Evolutionary conservation across 768 basidiomycete species (phyloP), one percentile per base, ranked within the genome.

Genomic region (Mrakia gelida): DNA sequence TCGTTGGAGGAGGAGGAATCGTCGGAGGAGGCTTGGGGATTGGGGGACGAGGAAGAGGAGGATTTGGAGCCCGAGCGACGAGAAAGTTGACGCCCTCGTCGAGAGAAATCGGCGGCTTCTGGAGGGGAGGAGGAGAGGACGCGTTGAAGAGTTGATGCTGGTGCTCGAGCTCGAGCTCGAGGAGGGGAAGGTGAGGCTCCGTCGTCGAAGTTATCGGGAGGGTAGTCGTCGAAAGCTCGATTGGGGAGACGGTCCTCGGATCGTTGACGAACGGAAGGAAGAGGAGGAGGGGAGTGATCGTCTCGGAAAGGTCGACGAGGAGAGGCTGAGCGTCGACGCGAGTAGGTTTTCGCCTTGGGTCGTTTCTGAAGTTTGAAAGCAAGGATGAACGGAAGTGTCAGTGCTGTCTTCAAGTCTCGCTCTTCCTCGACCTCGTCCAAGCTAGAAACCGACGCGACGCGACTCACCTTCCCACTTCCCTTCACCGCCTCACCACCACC

Each of bases 181-280:
- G 43, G 28, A 21, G 43, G 32, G 6, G 75, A 65, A 7, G 49
- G 63, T 2, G 41, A 62, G n/a, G 56, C 32, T 21, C 38, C 38
- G 26, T 70, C 18, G 41, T 70, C 38, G 67, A 70, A 34, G 41
- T 70, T 41, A 18, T 41, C 67, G 67, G 41, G 38, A 34, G 38
- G 38, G n/a, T 72, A 54, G 71, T 61, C 72, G 56, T 59, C 72
- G 56, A 73, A 59, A 18, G 56, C 52, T 41, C 72, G 72, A 6
- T 16, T 34, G 15, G 52, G 56, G 0, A 73, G 28, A 28, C 30
- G 72, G 15, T 30, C 23, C 38, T 45, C 38, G 43, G 16, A 28
- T 6, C 21, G 32, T 61, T 59, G 16, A 21, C 49, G 72, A 59
- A 21, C 8, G 34, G 72, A 8, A 54, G 26, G 68, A 71, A 28